Percentiles rank a stretch among this genome's conserved stretches.
Evolutionary conservation across 441 rosid genomes (phyloP).

Genomic region (Erodium chrysanthum): DNA sequence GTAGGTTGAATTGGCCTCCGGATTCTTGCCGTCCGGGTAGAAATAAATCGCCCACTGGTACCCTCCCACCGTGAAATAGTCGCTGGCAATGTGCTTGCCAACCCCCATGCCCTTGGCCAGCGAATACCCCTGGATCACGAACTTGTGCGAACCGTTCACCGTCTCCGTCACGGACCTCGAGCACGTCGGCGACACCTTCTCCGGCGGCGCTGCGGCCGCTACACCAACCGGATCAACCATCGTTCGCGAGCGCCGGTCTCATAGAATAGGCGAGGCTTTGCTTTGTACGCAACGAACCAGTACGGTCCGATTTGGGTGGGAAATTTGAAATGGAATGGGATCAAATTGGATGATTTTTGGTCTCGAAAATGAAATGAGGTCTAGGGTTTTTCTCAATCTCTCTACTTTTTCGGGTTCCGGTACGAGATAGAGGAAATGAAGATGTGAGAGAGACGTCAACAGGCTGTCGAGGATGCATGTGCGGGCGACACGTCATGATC

Average conservation of each 20-base stretch:
- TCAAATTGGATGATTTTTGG: neutral
- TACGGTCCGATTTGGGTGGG: neutral
- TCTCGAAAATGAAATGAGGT: neutral
- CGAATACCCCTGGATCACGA: conserved; percentile 71
- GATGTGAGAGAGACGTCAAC: neutral
- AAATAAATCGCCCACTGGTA: conserved; percentile 91
- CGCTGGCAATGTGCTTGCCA: conserved; percentile 76
- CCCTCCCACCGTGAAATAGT: conserved; percentile 71
- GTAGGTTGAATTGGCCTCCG: conserved; percentile 64
- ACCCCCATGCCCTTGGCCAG: conserved; percentile 83
- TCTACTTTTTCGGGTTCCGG: neutral
- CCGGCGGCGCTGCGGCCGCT: conserved; percentile 12
- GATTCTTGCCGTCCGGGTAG: conserved; percentile 93
- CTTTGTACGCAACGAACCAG: neutral
- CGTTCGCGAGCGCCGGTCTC: neutral
- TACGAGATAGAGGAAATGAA: neutral
- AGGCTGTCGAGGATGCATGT: neutral
- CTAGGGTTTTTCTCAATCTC: neutral
- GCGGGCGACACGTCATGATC: neutral
- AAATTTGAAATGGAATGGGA: neutral
- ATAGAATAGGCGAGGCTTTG: neutral
- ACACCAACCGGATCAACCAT: conserved; percentile 4
- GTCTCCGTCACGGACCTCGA: conserved; percentile 77
- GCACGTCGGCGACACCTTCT: conserved; percentile 25
- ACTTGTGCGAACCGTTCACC: conserved; percentile 72